Evolutionary conservation across 1,284 basidiomycete species (phyloP).

Genomic region (Rhodotorula mucilaginosa): DNA sequence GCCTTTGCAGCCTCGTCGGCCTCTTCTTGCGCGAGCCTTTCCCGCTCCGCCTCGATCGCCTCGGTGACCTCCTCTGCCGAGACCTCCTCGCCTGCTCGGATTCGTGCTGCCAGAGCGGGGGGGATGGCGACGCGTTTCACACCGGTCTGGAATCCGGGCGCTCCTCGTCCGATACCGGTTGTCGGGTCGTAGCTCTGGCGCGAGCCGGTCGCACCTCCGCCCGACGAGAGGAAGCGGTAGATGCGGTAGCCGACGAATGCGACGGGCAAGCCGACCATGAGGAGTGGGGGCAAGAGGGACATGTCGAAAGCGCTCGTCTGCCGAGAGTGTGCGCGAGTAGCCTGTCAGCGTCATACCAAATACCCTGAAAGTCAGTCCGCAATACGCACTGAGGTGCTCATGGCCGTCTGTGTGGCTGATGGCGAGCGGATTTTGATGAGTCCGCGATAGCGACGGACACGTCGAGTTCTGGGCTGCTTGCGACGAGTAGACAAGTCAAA

Average conservation of each 20-base stretch:
- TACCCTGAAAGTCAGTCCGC: no score
- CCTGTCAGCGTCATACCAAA: no score
- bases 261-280: conserved; percentile 21
- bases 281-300: conserved; percentile 23
- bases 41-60: conserved; percentile 24
- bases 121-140: conserved; percentile 25
- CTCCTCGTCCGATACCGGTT: conserved; percentile 35
- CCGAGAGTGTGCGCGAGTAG: neutral
- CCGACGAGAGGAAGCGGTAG: conserved; percentile 13
- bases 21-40: conserved; percentile 16
- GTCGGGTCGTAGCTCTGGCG: conserved; percentile 18
- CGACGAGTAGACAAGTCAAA: no score
- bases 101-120: conserved; percentile 28
- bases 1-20: neutral
- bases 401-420: no score
- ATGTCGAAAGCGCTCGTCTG: neutral
- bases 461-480: no score
- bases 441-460: no score
- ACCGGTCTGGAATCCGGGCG: conserved; percentile 29
- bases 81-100: conserved; percentile 38
- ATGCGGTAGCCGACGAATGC: conserved; percentile 14
- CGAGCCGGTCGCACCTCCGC: neutral
- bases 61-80: conserved; percentile 37
- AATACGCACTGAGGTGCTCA: no score
- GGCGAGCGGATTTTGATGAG: no score